Conservation (phyloP, 371 early-diverging fungal species). For the Mortierella polycephala region DNA sequence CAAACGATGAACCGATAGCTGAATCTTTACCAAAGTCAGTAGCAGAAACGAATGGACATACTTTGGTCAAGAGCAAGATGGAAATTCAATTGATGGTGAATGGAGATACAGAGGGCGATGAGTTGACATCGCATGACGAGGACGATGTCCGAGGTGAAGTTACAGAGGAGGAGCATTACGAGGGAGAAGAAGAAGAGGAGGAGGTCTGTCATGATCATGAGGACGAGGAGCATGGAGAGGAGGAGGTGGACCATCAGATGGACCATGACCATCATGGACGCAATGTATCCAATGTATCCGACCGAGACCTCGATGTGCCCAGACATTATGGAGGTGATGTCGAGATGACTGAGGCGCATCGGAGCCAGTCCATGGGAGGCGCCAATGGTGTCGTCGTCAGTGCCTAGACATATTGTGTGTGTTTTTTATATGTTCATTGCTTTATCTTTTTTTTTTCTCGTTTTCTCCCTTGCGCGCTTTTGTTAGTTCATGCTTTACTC, state of each 20-base stretch:
- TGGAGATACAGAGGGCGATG: constrained; percentile 18
- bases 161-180: constrained; percentile 22
- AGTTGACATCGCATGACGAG: constrained; percentile 29
- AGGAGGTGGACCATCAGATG: background rate
- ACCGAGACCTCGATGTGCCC: too few species aligned
- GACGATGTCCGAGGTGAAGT: constrained; percentile 24
- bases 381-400: background rate
- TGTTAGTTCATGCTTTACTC: constrained; percentile 4
- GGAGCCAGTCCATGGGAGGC: background rate
- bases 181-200: constrained; percentile 15
- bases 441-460: background rate
- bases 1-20: background rate
- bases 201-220: constrained; percentile 7
- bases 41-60: background rate
- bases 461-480: background rate
- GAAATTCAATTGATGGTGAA: constrained; percentile 22
- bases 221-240: constrained; percentile 3
- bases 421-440: constrained; percentile 10
- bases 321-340: constrained; percentile 17
- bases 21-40: background rate
- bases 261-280: constrained; percentile 9
- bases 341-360: constrained; percentile 19
- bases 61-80: constrained; percentile 21
- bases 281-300: too few species aligned
- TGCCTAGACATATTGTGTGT: constrained; percentile 6